A percentile compares a stretch with the other conserved stretches of the same genome.
Evolutionary conservation across 768 basidiomycete genomes (phyloP).

Genomic region (Coprinopsis sp.): DNA sequence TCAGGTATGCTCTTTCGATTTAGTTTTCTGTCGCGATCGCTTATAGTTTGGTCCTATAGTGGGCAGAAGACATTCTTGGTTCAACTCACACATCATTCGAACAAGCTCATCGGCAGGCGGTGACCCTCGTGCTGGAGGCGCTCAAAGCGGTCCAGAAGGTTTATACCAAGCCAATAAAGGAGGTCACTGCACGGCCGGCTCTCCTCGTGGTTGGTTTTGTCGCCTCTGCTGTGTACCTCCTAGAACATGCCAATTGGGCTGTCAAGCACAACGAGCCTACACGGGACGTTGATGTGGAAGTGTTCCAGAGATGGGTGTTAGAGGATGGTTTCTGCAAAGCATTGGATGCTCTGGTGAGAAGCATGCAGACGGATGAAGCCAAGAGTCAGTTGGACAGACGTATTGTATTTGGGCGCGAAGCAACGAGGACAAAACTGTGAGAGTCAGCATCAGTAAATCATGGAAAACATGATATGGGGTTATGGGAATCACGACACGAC

Average conservation of each 20-base stretch:
- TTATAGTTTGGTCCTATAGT: constrained; percentile 33
- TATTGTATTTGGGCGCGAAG: constrained; percentile 31
- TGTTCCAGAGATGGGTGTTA: constrained; percentile 45
- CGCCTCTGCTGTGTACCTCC: constrained; percentile 49
- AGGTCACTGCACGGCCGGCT: constrained; percentile 51
- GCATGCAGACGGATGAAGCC: constrained; percentile 18
- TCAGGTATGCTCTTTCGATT: constrained; percentile 35
- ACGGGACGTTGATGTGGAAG: constrained; percentile 42
- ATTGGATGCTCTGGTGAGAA: constrained; percentile 31
- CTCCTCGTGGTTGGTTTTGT: constrained; percentile 55
- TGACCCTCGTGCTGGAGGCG: constrained; percentile 34
- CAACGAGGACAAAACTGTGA: neutral
- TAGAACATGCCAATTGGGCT: constrained; percentile 71
- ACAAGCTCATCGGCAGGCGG: constrained; percentile 19
- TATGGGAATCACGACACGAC: too few relatives aligned
- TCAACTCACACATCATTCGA: constrained; percentile 38
- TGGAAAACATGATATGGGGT: too few relatives aligned
- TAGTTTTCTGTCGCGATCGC: constrained; percentile 1
- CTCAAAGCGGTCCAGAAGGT: constrained; percentile 36
- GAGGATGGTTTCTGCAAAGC: constrained; percentile 42
- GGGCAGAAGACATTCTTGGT: constrained; percentile 42
- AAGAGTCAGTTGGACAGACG: constrained; percentile 23
- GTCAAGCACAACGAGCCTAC: constrained; percentile 23
- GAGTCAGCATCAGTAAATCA: too few relatives aligned
- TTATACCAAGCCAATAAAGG: constrained; percentile 38